Evolutionary conservation across 352 stramenopile genomes (phyloP).

Genomic region (Pythium phragmiticola): DNA sequence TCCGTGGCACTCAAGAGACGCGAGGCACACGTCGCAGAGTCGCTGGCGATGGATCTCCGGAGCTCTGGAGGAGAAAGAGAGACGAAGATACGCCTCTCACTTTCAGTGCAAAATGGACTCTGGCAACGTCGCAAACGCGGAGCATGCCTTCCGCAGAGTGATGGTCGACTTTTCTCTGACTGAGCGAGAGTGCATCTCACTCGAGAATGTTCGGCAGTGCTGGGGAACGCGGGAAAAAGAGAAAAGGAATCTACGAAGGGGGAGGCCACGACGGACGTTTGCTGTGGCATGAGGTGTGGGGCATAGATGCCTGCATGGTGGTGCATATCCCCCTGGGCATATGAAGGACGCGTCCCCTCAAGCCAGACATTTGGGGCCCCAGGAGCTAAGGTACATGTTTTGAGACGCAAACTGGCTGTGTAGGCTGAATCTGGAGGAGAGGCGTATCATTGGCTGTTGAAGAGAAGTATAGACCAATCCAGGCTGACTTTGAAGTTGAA

Average conservation of each 20-base stretch:
- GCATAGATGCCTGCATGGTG: not conserved
- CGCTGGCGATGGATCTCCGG: not conserved
- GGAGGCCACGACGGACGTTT: not conserved
- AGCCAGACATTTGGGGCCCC: no score
- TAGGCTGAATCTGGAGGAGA: slow-evolving; percentile 18
- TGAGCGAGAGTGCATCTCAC: slow-evolving; percentile 20
- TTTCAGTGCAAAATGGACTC: not conserved
- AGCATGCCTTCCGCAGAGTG: slow-evolving; percentile 9
- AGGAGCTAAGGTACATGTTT: not conserved
- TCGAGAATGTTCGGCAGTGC: slow-evolving; percentile 1
- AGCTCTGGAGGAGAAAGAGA: not conserved
- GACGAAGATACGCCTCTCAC: not conserved
- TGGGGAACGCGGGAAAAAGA: not conserved
- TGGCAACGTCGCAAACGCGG: not conserved
- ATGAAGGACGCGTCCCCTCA: not conserved
- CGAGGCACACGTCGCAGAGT: slow-evolving; percentile 6
- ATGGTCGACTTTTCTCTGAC: slow-evolving; percentile 14
- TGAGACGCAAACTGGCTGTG: not conserved
- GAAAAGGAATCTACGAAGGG: not conserved
- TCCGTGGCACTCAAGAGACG: not conserved
- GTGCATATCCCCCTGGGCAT: not conserved
- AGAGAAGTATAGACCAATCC: slow-evolving; percentile 9
- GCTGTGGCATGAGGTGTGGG: not conserved
- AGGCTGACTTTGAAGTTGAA: slow-evolving; percentile 27
- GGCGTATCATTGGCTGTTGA: slow-evolving; percentile 14